Percentiles rank a stretch among this genome's conserved stretches.
phyloP scores from a whole-genome alignment of 2,329 filamentous ascomycete genomes.

The Herpotrichia juniperi region DNA sequence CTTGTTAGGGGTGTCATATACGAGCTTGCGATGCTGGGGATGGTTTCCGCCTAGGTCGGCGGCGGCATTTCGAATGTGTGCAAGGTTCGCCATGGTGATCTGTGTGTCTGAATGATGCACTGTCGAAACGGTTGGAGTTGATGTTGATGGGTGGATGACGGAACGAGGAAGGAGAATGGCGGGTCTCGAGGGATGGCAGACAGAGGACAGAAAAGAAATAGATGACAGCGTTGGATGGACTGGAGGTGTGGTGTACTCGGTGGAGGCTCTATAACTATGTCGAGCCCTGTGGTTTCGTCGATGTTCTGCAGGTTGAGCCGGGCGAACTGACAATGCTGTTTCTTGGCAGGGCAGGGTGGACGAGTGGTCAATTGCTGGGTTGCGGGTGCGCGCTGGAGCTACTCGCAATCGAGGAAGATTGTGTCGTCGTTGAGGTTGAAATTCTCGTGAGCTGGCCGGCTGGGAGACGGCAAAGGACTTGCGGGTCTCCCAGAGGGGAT shows the following conservation, averaged over 20 bases:
- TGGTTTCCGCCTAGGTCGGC: slow-evolving; percentile 38
- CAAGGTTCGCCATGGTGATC: slow-evolving; percentile 33
- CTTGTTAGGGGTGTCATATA: slow-evolving; percentile 26
- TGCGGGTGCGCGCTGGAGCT: slow-evolving; percentile 40
- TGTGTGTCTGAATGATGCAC: not conserved
- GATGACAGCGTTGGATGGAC: slow-evolving; percentile 34
- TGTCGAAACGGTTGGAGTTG: not conserved
- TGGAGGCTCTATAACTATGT: slow-evolving; percentile 45
- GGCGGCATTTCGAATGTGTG: slow-evolving; percentile 27
- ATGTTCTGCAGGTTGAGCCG: slow-evolving; percentile 35
- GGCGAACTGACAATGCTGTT: slow-evolving; percentile 40
- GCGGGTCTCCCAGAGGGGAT: slow-evolving; percentile 76
- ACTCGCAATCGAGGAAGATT: slow-evolving; percentile 40
- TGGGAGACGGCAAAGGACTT: slow-evolving; percentile 66
- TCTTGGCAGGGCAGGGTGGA: slow-evolving; percentile 38
- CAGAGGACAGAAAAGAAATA: slow-evolving; percentile 9
- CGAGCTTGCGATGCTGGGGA: slow-evolving; percentile 35
- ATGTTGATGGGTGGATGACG: not conserved
- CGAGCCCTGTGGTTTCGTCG: slow-evolving; percentile 40
- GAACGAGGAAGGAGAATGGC: slow-evolving; percentile 4
- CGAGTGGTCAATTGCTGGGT: slow-evolving; percentile 37
- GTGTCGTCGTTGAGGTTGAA: slow-evolving; percentile 60
- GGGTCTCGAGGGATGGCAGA: slow-evolving; percentile 8
- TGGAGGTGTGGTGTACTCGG: slow-evolving; percentile 38
- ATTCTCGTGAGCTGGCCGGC: slow-evolving; percentile 81